Evolutionary conservation across 1,139 yeast genomes (phyloP).

Genomic region (Saccharomycopsis phalli): DNA sequence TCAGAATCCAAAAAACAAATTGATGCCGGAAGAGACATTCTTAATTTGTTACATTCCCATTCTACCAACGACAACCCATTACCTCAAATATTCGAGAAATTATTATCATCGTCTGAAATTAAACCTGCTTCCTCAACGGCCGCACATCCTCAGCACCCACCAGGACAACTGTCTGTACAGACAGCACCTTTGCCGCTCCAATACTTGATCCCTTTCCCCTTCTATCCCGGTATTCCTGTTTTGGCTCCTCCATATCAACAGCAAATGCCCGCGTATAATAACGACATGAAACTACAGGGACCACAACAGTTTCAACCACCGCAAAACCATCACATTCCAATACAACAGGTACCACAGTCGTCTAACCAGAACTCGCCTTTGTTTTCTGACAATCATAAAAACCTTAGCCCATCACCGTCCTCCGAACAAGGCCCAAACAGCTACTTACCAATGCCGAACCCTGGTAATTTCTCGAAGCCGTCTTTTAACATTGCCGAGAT

Average conservation of each 20-base stretch:
- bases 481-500: conserved; percentile 14
- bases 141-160: conserved; percentile 2
- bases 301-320: conserved; percentile 3
- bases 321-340: too few species aligned
- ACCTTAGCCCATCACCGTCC: background rate
- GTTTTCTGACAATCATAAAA: conserved; percentile 3
- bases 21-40: conserved; percentile 71
- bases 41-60: conserved; percentile 48
- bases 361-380: background rate
- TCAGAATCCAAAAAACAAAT: conserved; percentile 25
- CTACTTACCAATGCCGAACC: conserved; percentile 13
- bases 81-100: conserved; percentile 9
- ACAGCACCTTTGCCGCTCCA: conserved; percentile 6
- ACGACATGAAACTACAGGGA: too few species aligned
- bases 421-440: background rate
- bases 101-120: conserved; percentile 6
- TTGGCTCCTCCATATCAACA: conserved; percentile 1
- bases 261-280: conserved; percentile 1
- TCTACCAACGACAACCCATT: conserved; percentile 2
- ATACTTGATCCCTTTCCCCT: conserved; percentile 8
- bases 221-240: conserved; percentile 7
- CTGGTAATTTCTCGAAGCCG: conserved; percentile 17
- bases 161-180: background rate
- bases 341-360: conserved; percentile 6
- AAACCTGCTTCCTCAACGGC: background rate